Base-by-base conservation (phyloP, 441 rosid species). In the Eruca vesicaria region DNA sequence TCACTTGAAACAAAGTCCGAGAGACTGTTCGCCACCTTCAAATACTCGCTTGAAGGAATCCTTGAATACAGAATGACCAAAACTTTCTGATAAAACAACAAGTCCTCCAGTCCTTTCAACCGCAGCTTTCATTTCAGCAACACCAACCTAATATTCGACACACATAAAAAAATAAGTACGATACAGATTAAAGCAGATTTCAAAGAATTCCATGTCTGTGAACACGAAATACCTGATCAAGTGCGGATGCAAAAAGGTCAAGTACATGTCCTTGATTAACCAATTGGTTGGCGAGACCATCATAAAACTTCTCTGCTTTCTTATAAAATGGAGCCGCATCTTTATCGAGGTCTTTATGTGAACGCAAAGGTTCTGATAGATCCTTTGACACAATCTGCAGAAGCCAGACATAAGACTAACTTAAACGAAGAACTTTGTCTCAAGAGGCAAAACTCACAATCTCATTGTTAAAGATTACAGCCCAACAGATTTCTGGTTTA, bases 271-370 rank as follows among this genome's bases (percentile, higher is more conserved):
- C 98, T 82, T 96, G 98, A 80, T 84, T 83, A 71, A 96, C 99
- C 80, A 96, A 91, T 85, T 94, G 99, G 83, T 87, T 92, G 15
- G 98, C 89, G 61, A 96, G 87, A 72, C 67, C 69, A 23, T 96
- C 99, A 82, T 94, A 96, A 85, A 94, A 92, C 75, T 89, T 94
- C 72, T 92, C 97, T 0, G 98, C 98, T 85, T 96, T 96, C 88
- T 88, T 96, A 71, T 92, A 96, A 79, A 76, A 96, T 3, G 98
- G 98, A 72, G 95, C 97, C 18, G 98, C 99, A 83, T 94, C 99
- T 89, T 96, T 96, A 72, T 94, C 99, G 72, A 96, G 98, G 84
- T 96, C 99, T 78, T 96, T 96, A 77, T 96, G 99, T 63, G 99
- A 94, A 69, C 99, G 98, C 78, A 96, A 94, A 52, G 99, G 99